A percentile compares a stretch with the other conserved stretches of the same genome.
Conservation (phyloP, 1,284 basidiomycete genomes). For the Blastosporella zonata region DNA sequence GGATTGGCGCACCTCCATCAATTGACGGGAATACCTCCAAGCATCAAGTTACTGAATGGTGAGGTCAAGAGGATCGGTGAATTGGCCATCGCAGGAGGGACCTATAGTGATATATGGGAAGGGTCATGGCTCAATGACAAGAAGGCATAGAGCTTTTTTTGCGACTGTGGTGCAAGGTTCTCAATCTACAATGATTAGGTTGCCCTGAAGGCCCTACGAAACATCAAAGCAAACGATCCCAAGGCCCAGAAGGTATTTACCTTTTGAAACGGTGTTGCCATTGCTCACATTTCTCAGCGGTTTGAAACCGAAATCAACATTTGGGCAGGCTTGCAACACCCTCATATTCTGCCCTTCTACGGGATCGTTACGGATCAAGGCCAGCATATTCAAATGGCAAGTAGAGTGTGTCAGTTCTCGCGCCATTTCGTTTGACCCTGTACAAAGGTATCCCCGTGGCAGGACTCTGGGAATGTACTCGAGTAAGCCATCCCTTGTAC, state of each 20-base stretch:
- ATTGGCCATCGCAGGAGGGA: slow-evolving; percentile 42
- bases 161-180: neutral
- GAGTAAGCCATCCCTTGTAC: slow-evolving; percentile 32
- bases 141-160: slow-evolving; percentile 30
- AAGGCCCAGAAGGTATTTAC: slow-evolving; percentile 36
- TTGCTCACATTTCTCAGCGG: slow-evolving; percentile 31
- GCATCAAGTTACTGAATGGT: slow-evolving; percentile 45
- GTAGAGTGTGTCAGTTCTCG: slow-evolving; percentile 1
- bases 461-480: slow-evolving; percentile 51
- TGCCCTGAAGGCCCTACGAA: slow-evolving; percentile 50
- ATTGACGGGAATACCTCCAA: slow-evolving; percentile 47
- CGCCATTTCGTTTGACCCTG: neutral
- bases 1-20: slow-evolving; percentile 45
- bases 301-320: slow-evolving; percentile 52
- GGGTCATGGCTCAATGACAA: slow-evolving; percentile 49
- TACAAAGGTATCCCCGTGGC: slow-evolving; percentile 56
- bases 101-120: slow-evolving; percentile 48
- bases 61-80: slow-evolving; percentile 41
- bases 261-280: neutral
- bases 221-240: slow-evolving; percentile 39
- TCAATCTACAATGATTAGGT: slow-evolving; percentile 34
- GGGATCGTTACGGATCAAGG: slow-evolving; percentile 54
- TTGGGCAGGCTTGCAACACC: slow-evolving; percentile 48
- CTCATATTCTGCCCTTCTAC: slow-evolving; percentile 48
- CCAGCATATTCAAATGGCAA: slow-evolving; percentile 45